Evolutionary conservation across 129 eudicot species (phyloP), one percentile per base, ranked within the genome.

Genomic region (Pseudognaphalium luteoalbum): DNA sequence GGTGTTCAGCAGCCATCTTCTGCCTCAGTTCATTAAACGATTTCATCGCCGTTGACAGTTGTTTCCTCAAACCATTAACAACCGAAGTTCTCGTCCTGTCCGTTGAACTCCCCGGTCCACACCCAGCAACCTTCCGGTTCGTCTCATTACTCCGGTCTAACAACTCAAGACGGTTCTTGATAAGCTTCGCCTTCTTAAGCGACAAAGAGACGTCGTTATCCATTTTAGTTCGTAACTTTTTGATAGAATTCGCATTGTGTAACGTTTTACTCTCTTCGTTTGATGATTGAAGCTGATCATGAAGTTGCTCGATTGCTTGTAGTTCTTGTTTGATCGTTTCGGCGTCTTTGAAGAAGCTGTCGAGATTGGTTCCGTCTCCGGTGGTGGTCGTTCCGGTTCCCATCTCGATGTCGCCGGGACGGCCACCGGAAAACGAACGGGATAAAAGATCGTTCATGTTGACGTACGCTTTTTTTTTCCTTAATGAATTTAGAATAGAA

Each of bases 81-180:
- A 88, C 83, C 10, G 91, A 86, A 50, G 97, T 88, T 6, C 97
- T 79, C 0, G 94, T 86, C 17, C 97, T 83, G 62, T 91, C 97
- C 2, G 91, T 78, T 7, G 97, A 88, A 81, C 88, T 86, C 4
- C 94, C 97, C 12, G 97, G 91, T 0, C 97, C 94, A 69, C 94
- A 91, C 12, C 85, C 87, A 1, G 97, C 95, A 39, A 84, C 66
- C 9, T 73, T 81, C 14, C 97, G 82, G 50, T 86, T 88, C 17
- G 83, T 81, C 2, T 70, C 88, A 71, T 88, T 91, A 72, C 88
- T 60, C 3, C 84, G 76, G 39, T 91, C 97, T 1, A 91, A 79
- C 15, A 88, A 75, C 68, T 91, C 88, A 3, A 91, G 72, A 32
- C 83, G 80, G 44, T 83, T 85, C 73, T 91, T 91, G 47, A 88